Evolutionary conservation across 805 yeast species (phyloP), one percentile per base, ranked within the genome.

Genomic region (Wickerhamomyces rabaulensis): DNA sequence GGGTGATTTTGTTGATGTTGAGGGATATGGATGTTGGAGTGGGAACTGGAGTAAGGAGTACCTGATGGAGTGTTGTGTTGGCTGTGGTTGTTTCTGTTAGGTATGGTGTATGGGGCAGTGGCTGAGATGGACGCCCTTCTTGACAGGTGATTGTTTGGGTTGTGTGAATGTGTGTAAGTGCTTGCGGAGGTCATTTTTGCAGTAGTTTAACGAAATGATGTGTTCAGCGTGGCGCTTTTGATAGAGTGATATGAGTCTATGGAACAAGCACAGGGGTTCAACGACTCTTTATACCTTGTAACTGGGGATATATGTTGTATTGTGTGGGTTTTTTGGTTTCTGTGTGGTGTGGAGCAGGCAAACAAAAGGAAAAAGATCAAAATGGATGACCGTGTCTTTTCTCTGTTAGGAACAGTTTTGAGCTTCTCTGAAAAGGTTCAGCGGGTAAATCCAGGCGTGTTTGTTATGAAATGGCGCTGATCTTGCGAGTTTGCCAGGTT

Each of bases 41-140:
- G 57, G 7, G 62, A 55, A 4, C 20, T 7, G 10, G 64, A 54
- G 22, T 61, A 58, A 9, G 60, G 51, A 7, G 48, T 39, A 20
- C 25, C 44, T 29, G 15, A 15, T 15, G 21, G 40, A 19, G 22
- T 41, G 42, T 21, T 39, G 20, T 33, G 17, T 33, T 33, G 36
- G 25, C 27, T 23, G 9, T 41, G 43, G 20, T 41, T 40, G 27
- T 46, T 39, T 31, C 45, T 47, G 27, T 52, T 48, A 41, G 72
- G 72, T 45, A 68, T 67, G 26, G 69, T 55, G 46, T 68, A 68
- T 5, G 72, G 72, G 4, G 70, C 69, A 1, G 68, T 61, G 1
- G 60, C 61, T 2, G 68, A 58, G 10, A 64, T 45, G 2, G 71
- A 66, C 3, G 71, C 67, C 26, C 70, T 61, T 56, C 71, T 64